phyloP scores from a whole-genome alignment of 2,329 filamentous ascomycete genomes.

The Fusarium sp. region DNA sequence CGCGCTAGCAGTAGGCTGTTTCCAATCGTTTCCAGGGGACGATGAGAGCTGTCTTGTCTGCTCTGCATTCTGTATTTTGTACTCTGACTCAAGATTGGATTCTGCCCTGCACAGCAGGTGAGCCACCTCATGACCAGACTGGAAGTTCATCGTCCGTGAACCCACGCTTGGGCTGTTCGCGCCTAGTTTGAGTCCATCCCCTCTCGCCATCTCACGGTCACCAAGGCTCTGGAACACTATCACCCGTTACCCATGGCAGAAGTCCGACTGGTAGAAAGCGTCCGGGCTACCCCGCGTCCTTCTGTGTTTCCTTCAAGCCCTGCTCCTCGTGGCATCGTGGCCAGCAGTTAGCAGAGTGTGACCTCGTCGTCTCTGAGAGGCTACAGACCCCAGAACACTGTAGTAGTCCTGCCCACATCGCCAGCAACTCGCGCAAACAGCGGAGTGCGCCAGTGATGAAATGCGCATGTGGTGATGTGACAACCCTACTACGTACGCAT shows the following conservation, averaged over 20 bases:
- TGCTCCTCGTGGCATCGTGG: constrained; percentile 28
- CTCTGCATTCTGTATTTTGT: too few species aligned
- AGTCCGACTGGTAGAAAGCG: constrained; percentile 26
- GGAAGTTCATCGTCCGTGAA: neutral
- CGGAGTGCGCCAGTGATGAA: constrained; percentile 44
- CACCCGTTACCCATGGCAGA: constrained; percentile 22
- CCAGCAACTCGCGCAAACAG: constrained; percentile 32
- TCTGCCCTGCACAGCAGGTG: neutral
- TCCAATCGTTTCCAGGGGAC: constrained; percentile 6
- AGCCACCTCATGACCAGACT: constrained; percentile 9
- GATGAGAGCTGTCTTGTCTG: constrained; percentile 9
- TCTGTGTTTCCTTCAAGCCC: constrained; percentile 9
- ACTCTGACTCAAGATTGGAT: neutral
- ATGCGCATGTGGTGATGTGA: constrained; percentile 47
- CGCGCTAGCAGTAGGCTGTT: constrained; percentile 37
- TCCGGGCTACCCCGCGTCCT: constrained; percentile 29
- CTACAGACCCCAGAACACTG: constrained; percentile 2
- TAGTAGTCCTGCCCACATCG: constrained; percentile 21
- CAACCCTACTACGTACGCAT: constrained; percentile 36
- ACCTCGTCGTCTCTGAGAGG: constrained; percentile 14
- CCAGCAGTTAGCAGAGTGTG: constrained; percentile 10
- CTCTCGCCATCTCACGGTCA: constrained; percentile 22
- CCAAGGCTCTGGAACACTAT: constrained; percentile 20
- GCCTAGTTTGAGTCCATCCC: constrained; percentile 22
- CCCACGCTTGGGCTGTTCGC: constrained; percentile 25